Conservation (phyloP, 257 asterid species). For the Echium plantagineum region DNA sequence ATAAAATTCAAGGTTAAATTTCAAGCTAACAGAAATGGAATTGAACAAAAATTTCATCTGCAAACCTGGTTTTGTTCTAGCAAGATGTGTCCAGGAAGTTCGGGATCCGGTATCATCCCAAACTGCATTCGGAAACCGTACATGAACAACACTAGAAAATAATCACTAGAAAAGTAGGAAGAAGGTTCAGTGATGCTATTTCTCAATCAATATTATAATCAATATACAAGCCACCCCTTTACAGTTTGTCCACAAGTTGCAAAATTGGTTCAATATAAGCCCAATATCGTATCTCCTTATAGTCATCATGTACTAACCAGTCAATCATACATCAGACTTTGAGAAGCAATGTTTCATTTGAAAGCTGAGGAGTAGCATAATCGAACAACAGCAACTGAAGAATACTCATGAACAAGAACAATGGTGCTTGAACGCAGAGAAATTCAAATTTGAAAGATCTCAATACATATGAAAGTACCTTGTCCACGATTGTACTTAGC, state of each 20-base stretch:
- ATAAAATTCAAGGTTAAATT: slow-evolving; percentile 5
- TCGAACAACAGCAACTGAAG: not conserved
- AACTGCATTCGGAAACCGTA: slow-evolving; percentile 31
- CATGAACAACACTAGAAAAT: not conserved
- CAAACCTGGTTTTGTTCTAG: slow-evolving; percentile 94
- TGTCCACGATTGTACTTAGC: slow-evolving; percentile 78
- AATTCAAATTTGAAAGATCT: slow-evolving; percentile 7
- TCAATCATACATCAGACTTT: not conserved
- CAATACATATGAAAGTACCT: slow-evolving; percentile 37
- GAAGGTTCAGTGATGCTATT: not conserved
- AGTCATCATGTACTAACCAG: not conserved
- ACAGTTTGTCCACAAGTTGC: no score
- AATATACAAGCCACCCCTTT: no score
- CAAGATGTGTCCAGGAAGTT: slow-evolving; percentile 88
- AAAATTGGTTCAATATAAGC: no score
- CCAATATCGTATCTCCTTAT: not conserved
- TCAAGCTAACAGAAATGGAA: slow-evolving; percentile 8
- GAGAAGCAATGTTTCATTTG: not conserved
- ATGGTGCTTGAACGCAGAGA: slow-evolving; percentile 5
- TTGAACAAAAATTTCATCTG: slow-evolving; percentile 9
- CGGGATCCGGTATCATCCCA: slow-evolving; percentile 79
- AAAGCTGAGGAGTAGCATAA: not conserved
- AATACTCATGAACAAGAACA: slow-evolving; percentile 3
- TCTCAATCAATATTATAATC: not conserved
- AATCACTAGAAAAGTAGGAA: not conserved